Base-by-base conservation (phyloP, 108 stramenopile species). In the Schizochytrium sp. region DNA sequence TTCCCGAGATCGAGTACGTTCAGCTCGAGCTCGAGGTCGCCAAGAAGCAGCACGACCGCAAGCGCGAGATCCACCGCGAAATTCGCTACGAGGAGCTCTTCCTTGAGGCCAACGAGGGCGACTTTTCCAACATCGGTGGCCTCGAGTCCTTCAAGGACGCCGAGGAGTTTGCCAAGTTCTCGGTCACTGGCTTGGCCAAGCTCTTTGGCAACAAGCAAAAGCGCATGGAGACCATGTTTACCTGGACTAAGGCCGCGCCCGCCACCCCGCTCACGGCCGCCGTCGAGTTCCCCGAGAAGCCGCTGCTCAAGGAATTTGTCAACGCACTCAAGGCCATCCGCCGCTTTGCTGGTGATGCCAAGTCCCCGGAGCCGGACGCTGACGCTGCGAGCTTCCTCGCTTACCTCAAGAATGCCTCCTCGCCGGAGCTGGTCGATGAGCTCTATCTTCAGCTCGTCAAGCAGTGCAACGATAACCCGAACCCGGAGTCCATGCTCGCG, bases 381-480 rank as follows among this genome's bases (percentile, higher is more conserved):
- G 72, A 92, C 29, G 58, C 92, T 28, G 76, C 76, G n/a, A 14
- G 76, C 51, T 47, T 53, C 58, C 72, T 91, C 5, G 88, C 87
- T 5, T 88, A 90, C 87, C 90, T 88, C 34, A 34, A 34, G 18
- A 72, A 60, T 21, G 41, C 44, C 16, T 53, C 34, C 19, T n/a
- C 57, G n/a, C 55, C 72, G 57, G 71, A 57, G 23, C 47, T 47
- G 25, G 60, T 92, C 12, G 92, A 90, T 51, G 93, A 94, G 92
- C 58, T 92, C 28, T 92, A 92, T 90, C 71, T 94, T 21, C 93
- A 94, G 91, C 58, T 92, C 83, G 91, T 91, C 92, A 94, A 94
- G 90, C 93, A 94, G 91, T 92, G 93, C 87, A 72, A 57, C 5
- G 87, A 87, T 23, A 94, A 94, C 90, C 91, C 93, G 5, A 57